Evolutionary conservation across 305 asterid species (phyloP).

Genomic region (Fraxinus velutina): DNA sequence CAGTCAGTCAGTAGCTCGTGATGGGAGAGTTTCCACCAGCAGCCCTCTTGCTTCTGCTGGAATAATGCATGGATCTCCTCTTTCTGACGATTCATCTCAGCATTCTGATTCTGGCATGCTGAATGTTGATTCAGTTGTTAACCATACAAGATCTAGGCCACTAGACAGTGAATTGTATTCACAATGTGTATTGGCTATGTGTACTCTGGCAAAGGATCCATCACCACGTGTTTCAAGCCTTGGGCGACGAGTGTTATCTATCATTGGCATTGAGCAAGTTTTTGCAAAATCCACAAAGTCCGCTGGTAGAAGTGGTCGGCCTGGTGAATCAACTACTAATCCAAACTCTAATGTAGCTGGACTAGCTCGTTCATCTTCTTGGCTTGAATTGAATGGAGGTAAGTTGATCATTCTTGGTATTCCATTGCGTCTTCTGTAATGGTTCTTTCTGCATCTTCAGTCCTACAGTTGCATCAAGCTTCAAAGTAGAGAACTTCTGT

Average conservation of each 20-base stretch:
- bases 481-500: background rate
- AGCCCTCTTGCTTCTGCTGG: slow-evolving; percentile 90
- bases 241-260: slow-evolving; percentile 78
- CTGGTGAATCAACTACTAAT: slow-evolving; percentile 47
- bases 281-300: slow-evolving; percentile 71
- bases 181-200: slow-evolving; percentile 78
- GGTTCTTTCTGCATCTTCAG: slow-evolving; percentile 5
- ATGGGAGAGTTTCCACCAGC: slow-evolving; percentile 77
- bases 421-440: background rate
- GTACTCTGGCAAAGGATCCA: slow-evolving; percentile 93
- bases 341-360: slow-evolving; percentile 67
- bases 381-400: slow-evolving; percentile 98
- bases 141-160: slow-evolving; percentile 63
- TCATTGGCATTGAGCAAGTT: slow-evolving; percentile 94
- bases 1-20: slow-evolving; percentile 54
- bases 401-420: background rate
- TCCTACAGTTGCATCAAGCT: background rate
- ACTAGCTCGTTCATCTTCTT: slow-evolving; percentile 91
- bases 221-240: slow-evolving; percentile 92
- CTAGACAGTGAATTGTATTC: slow-evolving; percentile 82
- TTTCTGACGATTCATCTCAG: slow-evolving; percentile 90
- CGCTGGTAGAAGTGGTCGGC: slow-evolving; percentile 37
- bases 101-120: slow-evolving; percentile 88
- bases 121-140: slow-evolving; percentile 71
- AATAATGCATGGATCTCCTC: slow-evolving; percentile 90